Evolutionary conservation across 1,139 yeast species (phyloP).

Genomic region (Protomyces arabidopsidicola): DNA sequence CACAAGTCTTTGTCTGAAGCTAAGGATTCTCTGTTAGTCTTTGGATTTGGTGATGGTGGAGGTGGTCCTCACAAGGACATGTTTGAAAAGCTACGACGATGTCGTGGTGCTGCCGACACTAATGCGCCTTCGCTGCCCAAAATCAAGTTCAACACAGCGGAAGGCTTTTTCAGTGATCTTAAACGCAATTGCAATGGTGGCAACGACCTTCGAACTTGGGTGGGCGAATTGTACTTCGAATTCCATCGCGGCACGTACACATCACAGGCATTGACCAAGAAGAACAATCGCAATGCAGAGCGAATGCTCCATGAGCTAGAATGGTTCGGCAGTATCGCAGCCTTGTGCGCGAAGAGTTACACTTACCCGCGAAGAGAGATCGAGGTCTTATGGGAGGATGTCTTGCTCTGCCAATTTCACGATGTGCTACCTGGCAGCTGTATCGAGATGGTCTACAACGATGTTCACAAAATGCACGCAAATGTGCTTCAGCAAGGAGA

Average conservation of each 20-base stretch:
- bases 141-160: slow-evolving; percentile 74
- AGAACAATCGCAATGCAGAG: slow-evolving; percentile 74
- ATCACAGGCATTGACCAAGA: slow-evolving; percentile 81
- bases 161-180: slow-evolving; percentile 69
- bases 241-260: slow-evolving; percentile 97
- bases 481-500: slow-evolving; percentile 54
- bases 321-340: slow-evolving; percentile 69
- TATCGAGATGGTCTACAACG: slow-evolving; percentile 91
- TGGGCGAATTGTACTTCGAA: slow-evolving; percentile 88
- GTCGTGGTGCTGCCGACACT: slow-evolving; percentile 79
- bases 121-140: slow-evolving; percentile 62
- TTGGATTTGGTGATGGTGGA: slow-evolving; percentile 97
- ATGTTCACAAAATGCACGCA: slow-evolving; percentile 75
- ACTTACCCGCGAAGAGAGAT: slow-evolving; percentile 66
- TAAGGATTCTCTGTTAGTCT: slow-evolving; percentile 73
- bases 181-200: slow-evolving; percentile 63
- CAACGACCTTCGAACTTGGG: slow-evolving; percentile 71
- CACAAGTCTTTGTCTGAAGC: slow-evolving; percentile 79
- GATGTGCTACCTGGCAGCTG: slow-evolving; percentile 96
- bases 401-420: slow-evolving; percentile 88
- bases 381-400: slow-evolving; percentile 76
- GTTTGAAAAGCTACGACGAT: slow-evolving; percentile 85
- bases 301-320: slow-evolving; percentile 78
- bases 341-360: slow-evolving; percentile 51
- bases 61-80: slow-evolving; percentile 95